Evolutionary conservation across 1,284 basidiomycete genomes (phyloP).

Genomic region (Pseudozyma pruni): DNA sequence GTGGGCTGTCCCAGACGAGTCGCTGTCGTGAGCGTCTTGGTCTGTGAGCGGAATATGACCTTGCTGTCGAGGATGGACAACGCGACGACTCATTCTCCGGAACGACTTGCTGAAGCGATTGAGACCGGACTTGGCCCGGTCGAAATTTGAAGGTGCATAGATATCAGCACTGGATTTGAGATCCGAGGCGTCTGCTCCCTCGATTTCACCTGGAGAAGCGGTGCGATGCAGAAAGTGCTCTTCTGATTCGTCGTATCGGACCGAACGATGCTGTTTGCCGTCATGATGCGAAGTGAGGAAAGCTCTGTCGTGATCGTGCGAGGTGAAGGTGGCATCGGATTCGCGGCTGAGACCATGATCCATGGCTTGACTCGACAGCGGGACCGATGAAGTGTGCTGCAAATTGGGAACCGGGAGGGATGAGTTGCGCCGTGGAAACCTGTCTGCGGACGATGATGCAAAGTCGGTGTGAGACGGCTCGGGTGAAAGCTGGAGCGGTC

Average conservation of each 20-base stretch:
- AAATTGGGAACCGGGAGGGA: slow-evolving; percentile 11
- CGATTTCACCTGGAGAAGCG: slow-evolving; percentile 37
- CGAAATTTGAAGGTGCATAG: slow-evolving; percentile 28
- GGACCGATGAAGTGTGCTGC: not conserved
- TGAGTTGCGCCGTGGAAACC: slow-evolving; percentile 21
- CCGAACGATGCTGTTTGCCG: slow-evolving; percentile 1
- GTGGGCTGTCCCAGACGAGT: slow-evolving; percentile 27
- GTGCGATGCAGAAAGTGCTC: slow-evolving; percentile 17
- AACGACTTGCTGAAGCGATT: slow-evolving; percentile 68
- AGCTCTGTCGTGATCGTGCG: slow-evolving; percentile 35
- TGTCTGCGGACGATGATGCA: not conserved
- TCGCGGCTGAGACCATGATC: slow-evolving; percentile 13
- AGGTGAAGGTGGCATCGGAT: slow-evolving; percentile 28
- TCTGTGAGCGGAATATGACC: slow-evolving; percentile 48
- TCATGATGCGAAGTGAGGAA: slow-evolving; percentile 31
- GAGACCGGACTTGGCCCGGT: slow-evolving; percentile 43
- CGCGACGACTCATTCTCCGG: slow-evolving; percentile 79
- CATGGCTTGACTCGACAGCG: slow-evolving; percentile 8
- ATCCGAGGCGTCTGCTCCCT: slow-evolving; percentile 11
- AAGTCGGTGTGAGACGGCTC: not conserved
- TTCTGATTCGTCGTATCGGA: slow-evolving; percentile 18
- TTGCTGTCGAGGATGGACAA: slow-evolving; percentile 75
- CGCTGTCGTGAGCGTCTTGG: slow-evolving; percentile 42
- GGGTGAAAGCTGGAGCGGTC: slow-evolving; percentile 31
- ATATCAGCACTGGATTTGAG: slow-evolving; percentile 49